These are phyloP conservation scores for Lasiosphaeriaceae sp. DNA, from an alignment of 495 filamentous ascomycete genomes.

Conservation along the genomic window DNA sequence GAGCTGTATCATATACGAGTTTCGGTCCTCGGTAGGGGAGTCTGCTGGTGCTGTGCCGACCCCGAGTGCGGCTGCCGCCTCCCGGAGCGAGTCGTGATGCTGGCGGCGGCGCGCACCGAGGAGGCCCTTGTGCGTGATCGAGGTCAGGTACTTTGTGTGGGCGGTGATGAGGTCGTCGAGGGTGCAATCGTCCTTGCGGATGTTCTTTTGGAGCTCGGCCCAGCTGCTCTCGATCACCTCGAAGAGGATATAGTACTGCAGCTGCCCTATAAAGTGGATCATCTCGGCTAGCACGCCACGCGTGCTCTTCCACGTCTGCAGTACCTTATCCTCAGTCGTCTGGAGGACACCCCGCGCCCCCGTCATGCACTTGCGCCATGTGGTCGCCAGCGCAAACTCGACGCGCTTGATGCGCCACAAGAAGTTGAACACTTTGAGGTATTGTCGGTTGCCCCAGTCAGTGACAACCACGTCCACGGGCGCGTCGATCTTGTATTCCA, in stretches of 20 bases:
- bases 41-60: conserved; percentile 26
- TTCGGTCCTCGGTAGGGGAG: conserved; percentile 49
- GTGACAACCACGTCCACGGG: conserved; percentile 97
- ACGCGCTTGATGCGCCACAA: conserved; percentile 98
- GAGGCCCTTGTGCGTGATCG: conserved; percentile 94
- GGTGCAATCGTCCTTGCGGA: conserved; percentile 77
- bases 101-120: conserved; percentile 61
- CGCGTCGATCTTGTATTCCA: conserved; percentile 97
- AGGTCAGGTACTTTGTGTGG: conserved; percentile 83
- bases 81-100: conserved; percentile 35
- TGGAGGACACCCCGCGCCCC: conserved; percentile 89
- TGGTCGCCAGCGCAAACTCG: conserved; percentile 84
- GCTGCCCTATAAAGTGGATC: conserved; percentile 95
- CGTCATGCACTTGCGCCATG: conserved; percentile 96
- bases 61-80: conserved; percentile 22
- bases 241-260: conserved; percentile 98
- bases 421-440: conserved; percentile 99
- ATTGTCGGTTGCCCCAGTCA: conserved; percentile 88
- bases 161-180: conserved; percentile 93
- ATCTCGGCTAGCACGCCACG: conserved; percentile 90
- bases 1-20: conserved; percentile 85
- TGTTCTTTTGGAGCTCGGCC: conserved; percentile 77
- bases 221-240: conserved; percentile 96
- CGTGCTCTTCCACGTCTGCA: conserved; percentile 83
- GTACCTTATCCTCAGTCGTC: conserved; percentile 69